These are phyloP conservation scores for Ramalina peruviana DNA, from an alignment of 495 filamentous ascomycete genomes.

Conservation along the genomic window DNA sequence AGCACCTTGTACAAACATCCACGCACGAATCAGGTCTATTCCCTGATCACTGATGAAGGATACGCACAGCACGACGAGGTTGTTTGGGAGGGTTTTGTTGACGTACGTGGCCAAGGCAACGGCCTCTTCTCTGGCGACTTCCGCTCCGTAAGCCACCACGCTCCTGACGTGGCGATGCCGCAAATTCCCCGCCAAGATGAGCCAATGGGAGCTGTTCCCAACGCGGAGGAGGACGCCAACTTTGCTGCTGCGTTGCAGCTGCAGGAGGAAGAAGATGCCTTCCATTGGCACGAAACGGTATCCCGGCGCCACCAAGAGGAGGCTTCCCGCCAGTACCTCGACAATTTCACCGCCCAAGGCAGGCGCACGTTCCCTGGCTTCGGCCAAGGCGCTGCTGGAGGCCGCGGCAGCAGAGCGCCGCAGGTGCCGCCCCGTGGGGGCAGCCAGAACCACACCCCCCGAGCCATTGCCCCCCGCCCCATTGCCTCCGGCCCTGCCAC, in stretches of 20 bases:
- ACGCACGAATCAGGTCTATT: conserved; percentile 51
- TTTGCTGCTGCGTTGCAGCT: conserved; percentile 52
- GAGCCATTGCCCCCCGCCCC: conserved; percentile 1
- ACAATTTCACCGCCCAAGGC: conserved; percentile 7
- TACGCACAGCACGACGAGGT: conserved; percentile 81
- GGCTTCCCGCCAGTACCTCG: conserved; percentile 15
- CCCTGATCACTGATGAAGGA: conserved; percentile 82
- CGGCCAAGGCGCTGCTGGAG: conserved; percentile 3
- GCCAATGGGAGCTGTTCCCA: not conserved
- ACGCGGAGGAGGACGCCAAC: conserved; percentile 64
- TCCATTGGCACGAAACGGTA: conserved; percentile 33
- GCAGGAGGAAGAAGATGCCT: conserved; percentile 71
- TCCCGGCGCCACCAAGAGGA: conserved; percentile 27
- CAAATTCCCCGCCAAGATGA: not conserved
- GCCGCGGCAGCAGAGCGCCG: not conserved
- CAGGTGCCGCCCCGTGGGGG: conserved; percentile 5
- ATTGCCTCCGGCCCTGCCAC: conserved; percentile 4
- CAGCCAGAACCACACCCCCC: not conserved
- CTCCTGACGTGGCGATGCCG: conserved; percentile 5
- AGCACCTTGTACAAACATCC: conserved; percentile 79
- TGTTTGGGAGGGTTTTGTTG: conserved; percentile 87
- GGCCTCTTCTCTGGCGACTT: conserved; percentile 89
- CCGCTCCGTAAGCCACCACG: conserved; percentile 53
- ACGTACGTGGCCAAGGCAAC: conserved; percentile 69
- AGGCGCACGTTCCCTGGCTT: conserved; percentile 14